A percentile compares a stretch with the other conserved stretches of the same genome.
Conservation (phyloP, 129 eudicot species). For the Rutidosis leptorrhynchoides region DNA sequence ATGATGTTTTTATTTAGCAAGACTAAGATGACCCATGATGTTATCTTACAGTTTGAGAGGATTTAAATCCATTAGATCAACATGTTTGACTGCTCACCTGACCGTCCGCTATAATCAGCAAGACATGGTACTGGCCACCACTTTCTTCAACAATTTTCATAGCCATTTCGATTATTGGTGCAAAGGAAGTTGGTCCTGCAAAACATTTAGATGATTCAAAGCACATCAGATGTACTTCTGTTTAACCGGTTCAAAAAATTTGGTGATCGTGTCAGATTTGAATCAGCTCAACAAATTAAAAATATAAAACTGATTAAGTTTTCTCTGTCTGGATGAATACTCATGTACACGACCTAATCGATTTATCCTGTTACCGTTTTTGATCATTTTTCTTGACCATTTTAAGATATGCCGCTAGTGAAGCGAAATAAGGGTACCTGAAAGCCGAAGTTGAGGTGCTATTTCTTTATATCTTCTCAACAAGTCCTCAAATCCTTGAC, state of each 20-base stretch:
- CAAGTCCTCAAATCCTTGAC: conserved; percentile 71
- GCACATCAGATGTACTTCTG: background rate
- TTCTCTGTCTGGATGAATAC: too few species aligned
- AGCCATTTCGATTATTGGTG: conserved; percentile 72
- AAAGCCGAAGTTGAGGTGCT: conserved; percentile 58
- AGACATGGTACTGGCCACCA: conserved; percentile 73
- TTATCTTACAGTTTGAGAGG: too few species aligned
- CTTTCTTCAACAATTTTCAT: conserved; percentile 66
- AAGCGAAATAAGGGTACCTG: conserved; percentile 37
- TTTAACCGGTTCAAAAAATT: background rate
- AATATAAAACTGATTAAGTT: too few species aligned
- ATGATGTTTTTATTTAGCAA: too few species aligned
- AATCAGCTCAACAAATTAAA: background rate
- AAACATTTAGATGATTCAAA: background rate
- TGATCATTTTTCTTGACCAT: too few species aligned
- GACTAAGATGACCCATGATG: too few species aligned
- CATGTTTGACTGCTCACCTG: conserved; percentile 39
- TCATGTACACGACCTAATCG: too few species aligned
- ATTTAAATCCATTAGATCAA: background rate
- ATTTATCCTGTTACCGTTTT: too few species aligned
- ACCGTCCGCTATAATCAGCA: conserved; percentile 75
- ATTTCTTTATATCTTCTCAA: conserved; percentile 63
- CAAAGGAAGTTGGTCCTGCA: conserved; percentile 80
- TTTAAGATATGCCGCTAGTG: too few species aligned
- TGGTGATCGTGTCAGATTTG: background rate